Percentiles rank a stretch among this genome's conserved stretches.
phyloP scores from a whole-genome alignment of 208 protist species.

The Tritrichomonas foetus region DNA sequence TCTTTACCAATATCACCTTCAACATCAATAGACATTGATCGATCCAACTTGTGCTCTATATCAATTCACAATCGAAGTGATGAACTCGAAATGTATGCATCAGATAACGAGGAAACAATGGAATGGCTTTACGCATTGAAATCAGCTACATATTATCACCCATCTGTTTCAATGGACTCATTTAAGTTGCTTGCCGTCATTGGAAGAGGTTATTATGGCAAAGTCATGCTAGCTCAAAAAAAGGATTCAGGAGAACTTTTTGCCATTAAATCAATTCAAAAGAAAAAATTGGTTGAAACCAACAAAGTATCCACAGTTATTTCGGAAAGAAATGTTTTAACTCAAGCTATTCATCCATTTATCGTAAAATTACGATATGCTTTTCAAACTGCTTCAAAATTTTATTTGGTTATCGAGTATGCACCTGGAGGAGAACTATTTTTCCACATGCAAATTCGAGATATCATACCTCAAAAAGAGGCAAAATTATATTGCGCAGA shows the following conservation, averaged over 20 bases:
- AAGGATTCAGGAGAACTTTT: not conserved
- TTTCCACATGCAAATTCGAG: not conserved
- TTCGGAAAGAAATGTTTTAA: slow-evolving; percentile 16
- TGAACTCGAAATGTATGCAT: too few relatives aligned
- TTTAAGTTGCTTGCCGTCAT: not conserved
- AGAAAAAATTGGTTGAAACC: not conserved
- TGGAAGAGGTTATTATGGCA: slow-evolving; percentile 1
- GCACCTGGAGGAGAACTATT: not conserved
- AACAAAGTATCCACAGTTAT: not conserved
- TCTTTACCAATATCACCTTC: too few relatives aligned
- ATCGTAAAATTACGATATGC: not conserved
- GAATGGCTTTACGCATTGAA: not conserved
- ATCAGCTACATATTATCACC: not conserved
- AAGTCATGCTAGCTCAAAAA: not conserved
- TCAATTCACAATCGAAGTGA: too few relatives aligned
- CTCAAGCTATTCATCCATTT: not conserved
- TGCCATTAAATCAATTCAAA: not conserved
- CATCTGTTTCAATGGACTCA: not conserved
- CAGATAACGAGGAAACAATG: too few relatives aligned
- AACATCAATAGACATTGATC: too few relatives aligned
- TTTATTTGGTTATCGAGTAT: not conserved
- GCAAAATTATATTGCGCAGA: not conserved
- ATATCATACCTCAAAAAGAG: not conserved
- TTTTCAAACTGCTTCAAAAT: not conserved
- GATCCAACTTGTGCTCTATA: too few relatives aligned